A percentile compares a stretch with the other conserved stretches of the same genome.
phyloP scores from a whole-genome alignment of 2,329 filamentous ascomycete genomes.

The Fusarium circinatum region DNA sequence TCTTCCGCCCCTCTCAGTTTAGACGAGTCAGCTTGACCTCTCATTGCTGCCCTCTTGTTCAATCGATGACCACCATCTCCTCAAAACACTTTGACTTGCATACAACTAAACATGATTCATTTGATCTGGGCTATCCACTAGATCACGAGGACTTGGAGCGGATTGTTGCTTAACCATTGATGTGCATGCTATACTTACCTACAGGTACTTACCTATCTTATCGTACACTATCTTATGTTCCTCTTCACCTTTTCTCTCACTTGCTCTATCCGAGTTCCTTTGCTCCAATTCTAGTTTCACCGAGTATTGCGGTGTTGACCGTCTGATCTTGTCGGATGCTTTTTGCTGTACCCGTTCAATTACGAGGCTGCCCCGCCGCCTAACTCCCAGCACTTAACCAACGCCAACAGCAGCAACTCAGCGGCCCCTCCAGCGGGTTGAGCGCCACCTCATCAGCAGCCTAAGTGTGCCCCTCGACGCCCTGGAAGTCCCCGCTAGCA shows the following conservation, averaged over 20 bases:
- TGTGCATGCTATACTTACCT: neutral
- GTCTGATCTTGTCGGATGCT: neutral
- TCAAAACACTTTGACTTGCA: constrained; percentile 15
- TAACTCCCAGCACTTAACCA: constrained; percentile 23
- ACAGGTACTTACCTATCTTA: neutral
- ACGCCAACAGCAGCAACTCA: constrained; percentile 16
- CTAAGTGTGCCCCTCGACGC: constrained; percentile 19
- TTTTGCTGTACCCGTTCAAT: constrained; percentile 15
- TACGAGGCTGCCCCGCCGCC: constrained; percentile 37
- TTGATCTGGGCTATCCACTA: constrained; percentile 6
- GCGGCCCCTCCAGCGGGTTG: constrained; percentile 33
- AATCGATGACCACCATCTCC: constrained; percentile 34
- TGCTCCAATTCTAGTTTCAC: constrained; percentile 21
- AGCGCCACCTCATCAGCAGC: constrained; percentile 32
- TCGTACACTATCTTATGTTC: neutral
- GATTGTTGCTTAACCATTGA: constrained; percentile 2
- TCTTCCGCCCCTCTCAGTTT: constrained; percentile 10
- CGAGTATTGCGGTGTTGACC: constrained; percentile 25
- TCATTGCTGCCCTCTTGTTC: constrained; percentile 1
- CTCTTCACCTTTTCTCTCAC: neutral
- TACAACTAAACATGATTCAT: constrained; percentile 13
- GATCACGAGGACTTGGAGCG: neutral
- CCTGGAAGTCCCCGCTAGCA: constrained; percentile 13
- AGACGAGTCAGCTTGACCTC: constrained; percentile 26
- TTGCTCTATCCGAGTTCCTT: constrained; percentile 6